phyloP scores from a whole-genome alignment of 345 rosid genomes.

The Dipteronia sinensis region DNA sequence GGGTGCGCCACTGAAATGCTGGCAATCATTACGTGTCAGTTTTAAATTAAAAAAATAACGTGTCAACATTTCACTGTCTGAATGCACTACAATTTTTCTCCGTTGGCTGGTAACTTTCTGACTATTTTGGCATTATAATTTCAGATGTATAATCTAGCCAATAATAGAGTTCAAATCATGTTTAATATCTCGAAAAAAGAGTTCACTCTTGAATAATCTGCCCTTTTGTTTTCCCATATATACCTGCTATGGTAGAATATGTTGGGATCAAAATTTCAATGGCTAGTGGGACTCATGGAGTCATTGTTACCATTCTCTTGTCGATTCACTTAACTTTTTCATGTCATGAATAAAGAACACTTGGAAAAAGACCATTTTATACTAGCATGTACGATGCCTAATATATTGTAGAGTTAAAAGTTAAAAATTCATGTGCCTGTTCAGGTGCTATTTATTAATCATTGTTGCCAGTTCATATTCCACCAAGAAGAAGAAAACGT shows the following conservation, averaged over 20 bases:
- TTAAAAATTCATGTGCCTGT: neutral
- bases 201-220: neutral
- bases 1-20: too few relatives aligned
- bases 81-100: too few relatives aligned
- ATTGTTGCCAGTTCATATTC: constrained; percentile 13
- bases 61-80: too few relatives aligned
- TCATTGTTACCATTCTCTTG: neutral
- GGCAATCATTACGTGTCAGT: too few relatives aligned
- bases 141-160: too few relatives aligned
- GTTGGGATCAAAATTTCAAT: constrained; percentile 10
- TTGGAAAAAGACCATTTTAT: neutral
- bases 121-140: too few relatives aligned
- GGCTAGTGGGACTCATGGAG: neutral
- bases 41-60: too few relatives aligned
- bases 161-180: neutral
- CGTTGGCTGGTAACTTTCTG: too few relatives aligned
- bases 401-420: neutral
- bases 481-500: neutral
- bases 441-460: neutral
- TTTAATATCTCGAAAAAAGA: neutral
- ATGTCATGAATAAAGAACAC: neutral
- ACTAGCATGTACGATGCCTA: neutral
- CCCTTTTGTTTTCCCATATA: constrained; percentile 18
- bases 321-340: neutral
- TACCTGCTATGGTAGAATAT: constrained; percentile 7